Evolutionary conservation across 164 flowering plant species (phyloP).

Genomic region (Aristolochia californica): DNA sequence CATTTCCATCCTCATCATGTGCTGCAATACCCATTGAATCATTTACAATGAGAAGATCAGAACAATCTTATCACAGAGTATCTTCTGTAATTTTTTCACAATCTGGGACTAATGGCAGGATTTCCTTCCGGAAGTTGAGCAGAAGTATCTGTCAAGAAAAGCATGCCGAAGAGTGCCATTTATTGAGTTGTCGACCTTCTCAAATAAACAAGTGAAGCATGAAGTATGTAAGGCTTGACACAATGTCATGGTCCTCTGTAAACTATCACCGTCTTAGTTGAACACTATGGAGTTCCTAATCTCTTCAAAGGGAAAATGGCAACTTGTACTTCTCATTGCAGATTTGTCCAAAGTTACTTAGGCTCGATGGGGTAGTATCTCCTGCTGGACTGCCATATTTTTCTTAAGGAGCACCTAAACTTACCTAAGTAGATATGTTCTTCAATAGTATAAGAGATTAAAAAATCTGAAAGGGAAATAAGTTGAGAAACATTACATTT

Average conservation of each 20-base stretch:
- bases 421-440: background rate
- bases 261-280: background rate
- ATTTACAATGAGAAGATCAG: constrained; percentile 58
- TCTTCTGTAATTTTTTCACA: background rate
- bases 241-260: background rate
- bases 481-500: constrained; percentile 21
- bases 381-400: no score
- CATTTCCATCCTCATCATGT: constrained; percentile 82
- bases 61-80: constrained; percentile 48
- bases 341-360: no score
- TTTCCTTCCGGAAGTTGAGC: constrained; percentile 80
- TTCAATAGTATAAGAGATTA: background rate
- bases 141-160: constrained; percentile 38
- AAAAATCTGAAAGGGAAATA: background rate
- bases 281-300: no score
- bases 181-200: background rate
- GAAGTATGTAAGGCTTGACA: background rate
- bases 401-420: no score
- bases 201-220: background rate
- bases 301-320: no score
- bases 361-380: no score
- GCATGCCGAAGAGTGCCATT: no score
- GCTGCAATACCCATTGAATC: constrained; percentile 65
- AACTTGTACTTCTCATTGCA: no score
- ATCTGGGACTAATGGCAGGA: constrained; percentile 55